Conservation (phyloP, 2,329 filamentous ascomycete species). For the Rutstroemia sp. region DNA sequence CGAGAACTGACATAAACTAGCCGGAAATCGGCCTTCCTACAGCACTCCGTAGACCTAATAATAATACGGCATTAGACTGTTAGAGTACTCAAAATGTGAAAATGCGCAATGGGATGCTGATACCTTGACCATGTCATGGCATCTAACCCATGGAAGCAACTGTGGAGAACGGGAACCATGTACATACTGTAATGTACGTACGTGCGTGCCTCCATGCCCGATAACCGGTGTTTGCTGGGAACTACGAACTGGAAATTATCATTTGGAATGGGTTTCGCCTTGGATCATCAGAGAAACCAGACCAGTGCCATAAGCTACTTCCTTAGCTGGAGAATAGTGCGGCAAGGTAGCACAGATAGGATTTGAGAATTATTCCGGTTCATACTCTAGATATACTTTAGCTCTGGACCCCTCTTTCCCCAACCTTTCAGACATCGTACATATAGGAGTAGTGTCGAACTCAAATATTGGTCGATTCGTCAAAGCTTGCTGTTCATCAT, state of each 20-base stretch:
- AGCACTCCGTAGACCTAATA: background rate
- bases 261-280: no score
- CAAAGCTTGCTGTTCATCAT: slow-evolving; percentile 5
- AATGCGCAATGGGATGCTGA: background rate
- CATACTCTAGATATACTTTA: slow-evolving; percentile 5
- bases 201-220: slow-evolving; percentile 4
- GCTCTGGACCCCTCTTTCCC: slow-evolving; percentile 9
- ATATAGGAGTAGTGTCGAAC: slow-evolving; percentile 4
- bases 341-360: background rate
- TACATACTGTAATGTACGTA: slow-evolving; percentile 5
- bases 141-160: background rate
- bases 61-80: background rate
- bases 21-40: background rate
- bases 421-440: background rate
- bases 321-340: no score
- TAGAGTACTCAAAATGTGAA: background rate
- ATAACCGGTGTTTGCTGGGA: slow-evolving; percentile 8
- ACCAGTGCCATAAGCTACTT: no score
- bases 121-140: background rate
- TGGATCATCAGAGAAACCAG: no score
- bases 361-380: slow-evolving; percentile 5
- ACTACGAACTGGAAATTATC: slow-evolving; percentile 3
- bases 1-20: background rate
- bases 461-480: slow-evolving; percentile 5
- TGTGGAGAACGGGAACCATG: slow-evolving; percentile 7